Evolutionary conservation across 2,329 filamentous ascomycete genomes (phyloP).

Genomic region (Fusarium paranaense): DNA sequence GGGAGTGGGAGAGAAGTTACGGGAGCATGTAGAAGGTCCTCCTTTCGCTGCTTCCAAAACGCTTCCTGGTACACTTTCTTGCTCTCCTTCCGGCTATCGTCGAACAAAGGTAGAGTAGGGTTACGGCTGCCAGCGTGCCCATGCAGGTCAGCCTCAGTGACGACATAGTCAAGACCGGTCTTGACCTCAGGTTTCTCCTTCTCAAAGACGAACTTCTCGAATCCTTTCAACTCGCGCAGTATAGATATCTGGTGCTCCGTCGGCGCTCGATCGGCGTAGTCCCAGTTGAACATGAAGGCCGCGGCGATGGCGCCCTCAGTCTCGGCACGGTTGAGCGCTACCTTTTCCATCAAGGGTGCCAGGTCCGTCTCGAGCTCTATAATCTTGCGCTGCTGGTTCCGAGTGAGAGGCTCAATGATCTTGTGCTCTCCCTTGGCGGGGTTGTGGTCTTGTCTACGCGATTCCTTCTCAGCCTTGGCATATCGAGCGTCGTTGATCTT

Average conservation of each 20-base stretch:
- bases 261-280: slow-evolving; percentile 17
- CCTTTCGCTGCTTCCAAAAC: slow-evolving; percentile 14
- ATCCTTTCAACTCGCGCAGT: slow-evolving; percentile 15
- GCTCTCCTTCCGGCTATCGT: slow-evolving; percentile 9
- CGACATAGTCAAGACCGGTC: neutral
- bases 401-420: neutral
- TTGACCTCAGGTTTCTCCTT: neutral
- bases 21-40: neutral
- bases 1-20: neutral
- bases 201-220: neutral
- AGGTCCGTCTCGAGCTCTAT: slow-evolving; percentile 13
- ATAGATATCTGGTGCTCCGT: slow-evolving; percentile 28
- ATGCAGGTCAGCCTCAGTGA: neutral
- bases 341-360: slow-evolving; percentile 17
- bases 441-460: neutral
- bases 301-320: slow-evolving; percentile 35
- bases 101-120: slow-evolving; percentile 2
- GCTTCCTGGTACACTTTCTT: slow-evolving; percentile 16
- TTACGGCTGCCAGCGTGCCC: neutral
- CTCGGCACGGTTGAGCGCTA: slow-evolving; percentile 25
- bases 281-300: slow-evolving; percentile 28
- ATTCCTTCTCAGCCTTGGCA: neutral
- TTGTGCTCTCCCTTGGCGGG: neutral
- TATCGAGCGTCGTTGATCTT: neutral
- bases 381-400: slow-evolving; percentile 7